Percentiles rank a stretch among this genome's conserved stretches.
Conservation (phyloP, 148 eudicot genomes). For the Heliamphora exappendiculata region DNA sequence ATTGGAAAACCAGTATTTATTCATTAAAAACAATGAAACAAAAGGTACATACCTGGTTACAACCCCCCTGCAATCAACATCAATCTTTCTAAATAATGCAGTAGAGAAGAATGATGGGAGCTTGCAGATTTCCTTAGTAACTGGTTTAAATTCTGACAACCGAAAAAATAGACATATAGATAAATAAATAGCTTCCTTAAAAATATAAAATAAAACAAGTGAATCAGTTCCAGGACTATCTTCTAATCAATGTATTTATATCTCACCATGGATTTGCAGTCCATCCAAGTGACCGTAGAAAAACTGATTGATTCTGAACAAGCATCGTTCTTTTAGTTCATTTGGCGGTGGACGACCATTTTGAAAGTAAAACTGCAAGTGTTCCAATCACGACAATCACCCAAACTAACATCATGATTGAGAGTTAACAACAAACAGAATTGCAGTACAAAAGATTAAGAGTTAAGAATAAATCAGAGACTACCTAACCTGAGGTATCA, state of each 20-base stretch:
- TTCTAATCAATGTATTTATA: conserved; percentile 6
- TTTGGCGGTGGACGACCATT: conserved; percentile 91
- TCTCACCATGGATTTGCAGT: conserved; percentile 74
- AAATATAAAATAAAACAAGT: neutral
- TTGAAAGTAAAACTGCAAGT: conserved; percentile 76
- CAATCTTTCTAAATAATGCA: conserved; percentile 78
- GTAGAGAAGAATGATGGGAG: conserved; percentile 90
- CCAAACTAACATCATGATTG: neutral
- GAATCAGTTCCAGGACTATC: neutral
- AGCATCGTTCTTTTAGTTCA: conserved; percentile 78
- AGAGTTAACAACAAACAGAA: neutral
- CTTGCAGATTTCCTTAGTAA: conserved; percentile 94
- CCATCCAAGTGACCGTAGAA: conserved; percentile 86
- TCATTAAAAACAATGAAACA: neutral
- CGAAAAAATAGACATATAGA: conserved; percentile 9
- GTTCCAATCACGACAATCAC: conserved; percentile 5
- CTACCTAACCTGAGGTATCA: conserved; percentile 73
- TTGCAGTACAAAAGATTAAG: neutral
- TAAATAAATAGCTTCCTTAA: conserved; percentile 16
- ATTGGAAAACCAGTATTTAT: neutral
- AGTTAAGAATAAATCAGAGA: neutral
- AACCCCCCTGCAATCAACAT: conserved; percentile 53
- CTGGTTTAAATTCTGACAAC: conserved; percentile 70
- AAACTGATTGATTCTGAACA: conserved; percentile 88
- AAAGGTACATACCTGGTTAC: conserved; percentile 64